Evolutionary conservation across 345 rosid genomes (phyloP), one percentile per base, ranked within the genome.

Genomic region (Eutrema japonicum): DNA sequence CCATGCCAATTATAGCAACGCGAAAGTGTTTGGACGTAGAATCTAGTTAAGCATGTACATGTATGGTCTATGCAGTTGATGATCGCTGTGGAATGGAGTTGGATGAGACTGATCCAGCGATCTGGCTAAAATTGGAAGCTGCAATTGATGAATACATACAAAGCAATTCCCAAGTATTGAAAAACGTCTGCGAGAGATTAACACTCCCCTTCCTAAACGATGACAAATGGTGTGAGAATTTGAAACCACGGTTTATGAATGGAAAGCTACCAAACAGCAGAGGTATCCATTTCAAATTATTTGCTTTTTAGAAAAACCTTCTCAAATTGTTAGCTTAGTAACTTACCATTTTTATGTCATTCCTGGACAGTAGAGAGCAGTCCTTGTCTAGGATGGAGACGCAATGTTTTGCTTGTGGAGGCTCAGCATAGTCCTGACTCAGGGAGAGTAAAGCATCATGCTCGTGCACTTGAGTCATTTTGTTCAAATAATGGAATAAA

Each of bases 81-180:
- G 98, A 95, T 77, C 91, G 98, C 26, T 90, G 90, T 79, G 98
- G 83, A 58, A 95, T 95, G 99, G 99, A 95, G 80, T 87, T 95
- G 74, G 98, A 92, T 80, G 99, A 95, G 80, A 95, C 99, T 77
- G 99, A 95, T 83, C 99, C 98, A 51, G 86, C 99, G 42, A 80
- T 87, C 51, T 95, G 99, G 99, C 79, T 74, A 45, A 92, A 92
- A 82, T 70, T 95, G 83, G 98, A 95, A 87, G 90, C 88, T 76
- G 88, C 91, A 58, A 81, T 88, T 45, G 84, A 86, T 49, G 97
- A 95, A 77, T 95, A 89, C 77, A 83, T 92, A 38, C 88, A 87
- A 64, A 79, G 75, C 32, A 95, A 89, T 81, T 79, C 96, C 4
- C 87, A 81, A 72, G 82, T 88, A 43, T 79, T 95, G 52, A 89